Base-by-base conservation (phyloP, 192 early-diverging fungal genomes). In the Coemansia sp. region DNA sequence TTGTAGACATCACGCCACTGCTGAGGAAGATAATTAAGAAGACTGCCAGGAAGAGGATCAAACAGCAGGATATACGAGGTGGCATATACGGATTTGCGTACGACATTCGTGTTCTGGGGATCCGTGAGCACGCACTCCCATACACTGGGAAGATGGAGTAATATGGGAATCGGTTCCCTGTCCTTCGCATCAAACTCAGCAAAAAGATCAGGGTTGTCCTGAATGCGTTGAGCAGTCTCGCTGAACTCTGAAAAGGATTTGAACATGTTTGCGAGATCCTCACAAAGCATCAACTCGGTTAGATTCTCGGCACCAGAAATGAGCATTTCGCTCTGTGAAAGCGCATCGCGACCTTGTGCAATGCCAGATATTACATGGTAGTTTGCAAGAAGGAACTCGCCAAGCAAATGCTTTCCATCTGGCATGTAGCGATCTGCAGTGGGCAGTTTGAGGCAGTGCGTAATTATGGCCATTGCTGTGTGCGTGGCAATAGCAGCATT, bases 51-150 rank as follows among this genome's bases (percentile, higher is more conserved):
- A 14, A 82, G 43, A 32, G 67, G 68, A 39, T 82, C 74, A 56
- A 73, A 82, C 13, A 77, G 65, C 54, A 82, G 44, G 46, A 82
- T 22, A 39, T 77, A 82, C 38, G 79, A 82, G 25, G 53, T 63
- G 7, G 68, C 74, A 11, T 65, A 77, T 5, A 82, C 20, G 0
- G 79, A 57, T 48, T 74, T 57, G 37, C 72, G 70, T 20, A 73
- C 71, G 11, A 82, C 45, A n/a, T 69, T 72, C 6, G 68, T 74
- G 58, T 76, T 77, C 8, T 71, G 64, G 0, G 71, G 65, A 25
- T 82, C 63, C 51, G 63, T 61, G 1, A 82, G 68, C 5, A 82
- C 57, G n/a, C 65, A 55, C 12, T 37, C 46, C 75, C 75, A 75
- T 22, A 82, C 44, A 4, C 50, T 61, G 13, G 71, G 61, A 16